A percentile compares a stretch with the other conserved stretches of the same genome.
Conservation (phyloP, 345 rosid species). For the Anastatica hierochuntica region DNA sequence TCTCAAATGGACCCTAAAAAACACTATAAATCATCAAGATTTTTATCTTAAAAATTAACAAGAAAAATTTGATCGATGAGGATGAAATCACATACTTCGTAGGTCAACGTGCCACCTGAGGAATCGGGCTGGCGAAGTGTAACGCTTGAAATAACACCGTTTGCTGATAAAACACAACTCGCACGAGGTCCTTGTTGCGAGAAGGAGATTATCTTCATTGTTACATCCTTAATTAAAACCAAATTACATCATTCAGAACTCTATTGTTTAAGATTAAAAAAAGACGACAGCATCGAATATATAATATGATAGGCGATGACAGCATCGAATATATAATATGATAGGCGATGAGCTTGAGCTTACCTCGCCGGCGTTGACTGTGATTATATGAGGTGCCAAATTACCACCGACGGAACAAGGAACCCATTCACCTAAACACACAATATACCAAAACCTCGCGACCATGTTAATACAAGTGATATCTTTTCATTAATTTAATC, state of each 20-base stretch:
- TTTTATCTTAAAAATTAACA: neutral
- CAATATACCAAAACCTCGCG: neutral
- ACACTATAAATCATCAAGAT: neutral
- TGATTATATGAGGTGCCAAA: conserved; percentile 82
- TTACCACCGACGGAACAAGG: conserved; percentile 73
- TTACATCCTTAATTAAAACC: conserved; percentile 51
- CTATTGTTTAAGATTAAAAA: no score
- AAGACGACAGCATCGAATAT: no score
- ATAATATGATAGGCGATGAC: no score
- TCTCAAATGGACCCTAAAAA: conserved; percentile 84
- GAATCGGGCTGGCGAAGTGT: conserved; percentile 92
- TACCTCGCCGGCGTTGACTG: conserved; percentile 96
- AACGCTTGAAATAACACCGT: conserved; percentile 83
- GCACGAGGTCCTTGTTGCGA: conserved; percentile 90
- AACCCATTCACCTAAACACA: conserved; percentile 70
- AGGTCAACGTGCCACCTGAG: conserved; percentile 92
- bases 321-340: no score
- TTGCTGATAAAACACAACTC: conserved; percentile 79
- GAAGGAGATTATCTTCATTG: conserved; percentile 87
- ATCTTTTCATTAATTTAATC: no score
- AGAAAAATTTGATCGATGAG: neutral
- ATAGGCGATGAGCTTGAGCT: no score
- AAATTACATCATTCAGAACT: neutral
- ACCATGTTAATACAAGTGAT: no score
- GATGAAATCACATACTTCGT: conserved; percentile 44